Evolutionary conservation across 1,284 basidiomycete genomes (phyloP), one percentile per base, ranked within the genome.

Genomic region (Leccinum solheimii): DNA sequence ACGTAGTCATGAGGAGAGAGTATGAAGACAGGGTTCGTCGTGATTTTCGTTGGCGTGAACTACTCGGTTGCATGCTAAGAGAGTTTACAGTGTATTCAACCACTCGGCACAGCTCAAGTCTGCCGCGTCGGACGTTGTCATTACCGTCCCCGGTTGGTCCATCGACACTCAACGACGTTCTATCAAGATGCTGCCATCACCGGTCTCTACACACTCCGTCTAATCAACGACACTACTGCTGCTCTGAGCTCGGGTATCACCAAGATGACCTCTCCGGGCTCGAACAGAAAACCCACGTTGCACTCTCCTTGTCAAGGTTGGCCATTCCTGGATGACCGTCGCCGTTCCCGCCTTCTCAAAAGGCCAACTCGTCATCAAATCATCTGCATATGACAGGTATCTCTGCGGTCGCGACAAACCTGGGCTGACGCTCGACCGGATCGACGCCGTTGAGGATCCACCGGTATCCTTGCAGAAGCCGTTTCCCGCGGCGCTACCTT

Each of bases 401-500:
- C 40, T 43, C 40, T n/a, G 40, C 40, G n/a, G 40, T 43, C 40
- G 40, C 9, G n/a, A 43, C 40, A 43, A 19, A n/a, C 96, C 51
- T 91, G 90, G 67, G 27, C 83, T 98, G 71, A 90, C 92, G 78
- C 88, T 97, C 81, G 94, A 97, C 64, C 88, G 95, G 69, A 89
- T 99, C 70, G 91, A 97, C 73, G 89, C 96, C 65, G 75, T 92
- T 69, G 90, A 92, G 67, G 97, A 66, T 91, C 92, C 3, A 98
- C 96, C 14, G 94, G 96, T 84, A 90, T 98, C 69, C 97, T 96
- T 68, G 92, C 96, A 77, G 95, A 97, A 80, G 94, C 95, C 64
- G 83, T 95, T 66, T 93, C 93, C 21, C 92, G 95, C 57, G 95
- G 95, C 62, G 92, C 94, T 55, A 97, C 48, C 21, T 49, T 49